A percentile compares a stretch with the other conserved stretches of the same genome.
Evolutionary conservation across 495 filamentous ascomycete species (phyloP).

Genomic region (Penicillium malachiteum): DNA sequence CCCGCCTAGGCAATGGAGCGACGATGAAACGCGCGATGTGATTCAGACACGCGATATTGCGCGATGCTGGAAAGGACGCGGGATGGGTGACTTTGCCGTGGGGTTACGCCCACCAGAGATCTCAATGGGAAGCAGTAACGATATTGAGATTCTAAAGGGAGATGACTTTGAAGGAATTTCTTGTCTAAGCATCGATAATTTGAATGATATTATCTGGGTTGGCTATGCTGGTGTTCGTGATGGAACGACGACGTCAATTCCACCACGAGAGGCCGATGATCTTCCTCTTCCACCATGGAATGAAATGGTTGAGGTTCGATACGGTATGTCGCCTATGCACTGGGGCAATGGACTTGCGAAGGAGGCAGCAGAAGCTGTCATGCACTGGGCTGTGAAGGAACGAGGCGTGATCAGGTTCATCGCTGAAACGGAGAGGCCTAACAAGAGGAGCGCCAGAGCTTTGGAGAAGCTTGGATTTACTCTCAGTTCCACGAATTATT

Average conservation of each 20-base stretch:
- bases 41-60: constrained; percentile 24
- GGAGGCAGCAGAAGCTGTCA: constrained; percentile 20
- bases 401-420: constrained; percentile 27
- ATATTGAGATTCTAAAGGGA: constrained; percentile 1
- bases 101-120: constrained; percentile 5
- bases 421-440: constrained; percentile 26
- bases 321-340: constrained; percentile 19
- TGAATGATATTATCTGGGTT: constrained; percentile 20
- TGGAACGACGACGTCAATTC: constrained; percentile 26
- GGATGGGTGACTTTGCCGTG: constrained; percentile 26
- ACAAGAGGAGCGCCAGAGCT: constrained; percentile 18
- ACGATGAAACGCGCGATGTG: constrained; percentile 18
- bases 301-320: constrained; percentile 29
- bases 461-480: constrained; percentile 26
- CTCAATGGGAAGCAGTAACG: not conserved
- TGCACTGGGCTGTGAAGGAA: constrained; percentile 19
- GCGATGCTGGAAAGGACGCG: constrained; percentile 18
- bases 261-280: constrained; percentile 13
- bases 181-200: not conserved
- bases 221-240: constrained; percentile 31
- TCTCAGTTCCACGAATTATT: constrained; percentile 25
- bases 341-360: constrained; percentile 25
- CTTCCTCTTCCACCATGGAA: constrained; percentile 19
- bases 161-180: not conserved
- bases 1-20: constrained; percentile 18